These are phyloP conservation scores for Physaria fendleri DNA, from an alignment of 345 rosid genomes.

Conservation along the genomic window DNA sequence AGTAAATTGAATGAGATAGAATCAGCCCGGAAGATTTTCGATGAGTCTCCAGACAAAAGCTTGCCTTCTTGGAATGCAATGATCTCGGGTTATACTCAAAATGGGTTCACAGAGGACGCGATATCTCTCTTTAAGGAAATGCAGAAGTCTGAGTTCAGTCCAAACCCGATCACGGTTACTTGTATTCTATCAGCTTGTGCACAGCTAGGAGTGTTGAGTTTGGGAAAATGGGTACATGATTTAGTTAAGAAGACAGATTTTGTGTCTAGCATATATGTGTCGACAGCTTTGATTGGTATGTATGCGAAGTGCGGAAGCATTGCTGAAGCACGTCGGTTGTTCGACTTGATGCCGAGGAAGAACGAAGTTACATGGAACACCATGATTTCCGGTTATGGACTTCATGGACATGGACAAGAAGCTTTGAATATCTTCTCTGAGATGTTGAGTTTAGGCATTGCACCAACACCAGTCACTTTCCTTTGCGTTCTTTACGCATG, in stretches of 20 bases:
- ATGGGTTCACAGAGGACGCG: conserved; percentile 58
- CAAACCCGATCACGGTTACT: conserved; percentile 60
- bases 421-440: conserved; percentile 51
- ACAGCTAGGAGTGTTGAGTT: conserved; percentile 62
- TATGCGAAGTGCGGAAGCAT: conserved; percentile 80
- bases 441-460: conserved; percentile 44
- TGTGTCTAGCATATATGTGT: conserved; percentile 53
- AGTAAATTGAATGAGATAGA: conserved; percentile 56
- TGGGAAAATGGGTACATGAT: conserved; percentile 65
- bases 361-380: conserved; percentile 84
- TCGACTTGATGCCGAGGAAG: conserved; percentile 51
- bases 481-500: conserved; percentile 72
- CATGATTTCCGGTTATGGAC: conserved; percentile 76
- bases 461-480: conserved; percentile 58
- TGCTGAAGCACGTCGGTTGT: conserved; percentile 50
- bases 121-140: conserved; percentile 60
- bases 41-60: conserved; percentile 49
- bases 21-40: conserved; percentile 46
- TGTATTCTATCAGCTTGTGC: conserved; percentile 79
- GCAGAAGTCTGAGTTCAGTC: conserved; percentile 45
- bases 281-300: conserved; percentile 78
- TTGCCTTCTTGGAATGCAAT: conserved; percentile 84
- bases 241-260: conserved; percentile 44
- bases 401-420: conserved; percentile 72
- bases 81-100: conserved; percentile 78